phyloP scores from a whole-genome alignment of 179 eudicot genomes.

The Silene coronaria region DNA sequence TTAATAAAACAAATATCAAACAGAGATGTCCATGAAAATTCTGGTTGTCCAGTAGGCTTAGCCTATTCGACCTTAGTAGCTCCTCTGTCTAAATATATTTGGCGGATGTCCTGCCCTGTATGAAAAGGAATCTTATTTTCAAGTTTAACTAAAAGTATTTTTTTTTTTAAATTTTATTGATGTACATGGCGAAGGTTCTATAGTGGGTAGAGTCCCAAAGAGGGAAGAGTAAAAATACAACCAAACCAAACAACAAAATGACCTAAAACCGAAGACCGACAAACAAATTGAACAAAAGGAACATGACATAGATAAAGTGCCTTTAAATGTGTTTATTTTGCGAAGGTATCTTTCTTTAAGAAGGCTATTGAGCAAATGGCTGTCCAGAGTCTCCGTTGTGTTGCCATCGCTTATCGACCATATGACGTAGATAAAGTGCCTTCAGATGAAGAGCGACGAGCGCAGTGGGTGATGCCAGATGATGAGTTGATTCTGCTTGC shows the following conservation, averaged over 20 bases:
- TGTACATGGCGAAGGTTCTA: neutral
- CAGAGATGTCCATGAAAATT: neutral
- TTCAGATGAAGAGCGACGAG: conserved; percentile 52
- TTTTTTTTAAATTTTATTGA: neutral
- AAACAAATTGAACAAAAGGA: neutral
- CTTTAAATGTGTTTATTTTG: neutral
- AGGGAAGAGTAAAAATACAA: neutral
- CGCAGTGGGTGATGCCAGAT: conserved; percentile 67
- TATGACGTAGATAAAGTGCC: conserved; percentile 51
- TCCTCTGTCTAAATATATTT: neutral
- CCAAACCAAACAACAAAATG: neutral
- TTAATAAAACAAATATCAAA: too few relatives aligned
- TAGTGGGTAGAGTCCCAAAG: neutral
- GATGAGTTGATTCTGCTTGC: conserved; percentile 70
- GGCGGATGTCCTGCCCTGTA: neutral
- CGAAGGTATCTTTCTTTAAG: conserved; percentile 45
- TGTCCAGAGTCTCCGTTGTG: conserved; percentile 73
- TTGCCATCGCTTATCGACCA: conserved; percentile 65
- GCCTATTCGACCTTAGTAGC: neutral
- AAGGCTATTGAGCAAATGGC: conserved; percentile 80
- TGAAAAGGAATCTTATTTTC: neutral
- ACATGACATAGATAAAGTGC: neutral
- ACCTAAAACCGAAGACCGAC: neutral
- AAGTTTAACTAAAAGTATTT: neutral
- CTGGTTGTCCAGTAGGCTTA: too few relatives aligned